Evolutionary conservation across 352 stramenopile genomes (phyloP).

Genomic region (Pythium aphanidermatum): DNA sequence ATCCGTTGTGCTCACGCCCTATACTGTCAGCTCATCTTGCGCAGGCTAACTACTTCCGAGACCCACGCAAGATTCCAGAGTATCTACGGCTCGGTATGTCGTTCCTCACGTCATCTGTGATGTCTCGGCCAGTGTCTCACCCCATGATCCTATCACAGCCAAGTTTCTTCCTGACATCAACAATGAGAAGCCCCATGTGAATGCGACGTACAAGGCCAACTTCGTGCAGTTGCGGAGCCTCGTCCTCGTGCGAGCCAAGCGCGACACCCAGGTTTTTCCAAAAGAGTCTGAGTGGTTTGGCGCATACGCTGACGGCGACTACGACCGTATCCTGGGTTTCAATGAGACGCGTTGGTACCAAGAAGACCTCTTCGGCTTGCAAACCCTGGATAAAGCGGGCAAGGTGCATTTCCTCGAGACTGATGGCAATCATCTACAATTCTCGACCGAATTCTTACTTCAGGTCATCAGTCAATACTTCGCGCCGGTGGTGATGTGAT

Average conservation of each 20-base stretch:
- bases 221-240: constrained; percentile 83
- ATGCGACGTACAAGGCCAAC: constrained; percentile 86
- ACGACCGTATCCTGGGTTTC: constrained; percentile 67
- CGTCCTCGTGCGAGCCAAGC: constrained; percentile 84
- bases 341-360: constrained; percentile 93
- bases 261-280: constrained; percentile 89
- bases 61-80: constrained; percentile 67
- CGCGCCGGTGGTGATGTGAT: constrained; percentile 9
- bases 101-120: too few species aligned
- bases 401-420: constrained; percentile 91
- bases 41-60: constrained; percentile 93
- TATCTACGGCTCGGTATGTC: constrained; percentile 61
- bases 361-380: constrained; percentile 89
- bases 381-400: constrained; percentile 73
- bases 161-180: constrained; percentile 85
- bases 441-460: constrained; percentile 78
- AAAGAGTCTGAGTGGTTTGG: constrained; percentile 87
- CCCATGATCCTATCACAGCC: constrained; percentile 24
- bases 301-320: constrained; percentile 74
- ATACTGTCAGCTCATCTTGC: constrained; percentile 50
- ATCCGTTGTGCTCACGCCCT: neutral
- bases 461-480: constrained; percentile 84
- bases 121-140: neutral
- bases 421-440: constrained; percentile 88
- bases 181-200: constrained; percentile 79